Evolutionary conservation across 805 yeast species (phyloP).

Genomic region (Zygotorulaspora danielsina): DNA sequence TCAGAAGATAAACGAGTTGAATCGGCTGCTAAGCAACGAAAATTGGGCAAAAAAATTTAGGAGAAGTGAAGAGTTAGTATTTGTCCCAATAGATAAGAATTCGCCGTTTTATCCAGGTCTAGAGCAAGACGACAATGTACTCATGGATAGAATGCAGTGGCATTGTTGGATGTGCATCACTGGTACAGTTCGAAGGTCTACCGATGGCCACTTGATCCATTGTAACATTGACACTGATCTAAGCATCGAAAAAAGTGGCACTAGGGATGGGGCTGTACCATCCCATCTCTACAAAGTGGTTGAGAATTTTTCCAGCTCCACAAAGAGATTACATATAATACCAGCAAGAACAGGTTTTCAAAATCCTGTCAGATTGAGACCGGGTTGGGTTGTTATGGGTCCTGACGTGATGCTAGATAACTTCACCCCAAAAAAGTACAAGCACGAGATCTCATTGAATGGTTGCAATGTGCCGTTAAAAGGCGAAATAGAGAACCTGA

Average conservation of each 20-base stretch:
- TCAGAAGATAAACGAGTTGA: constrained; percentile 60
- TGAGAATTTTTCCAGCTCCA: constrained; percentile 83
- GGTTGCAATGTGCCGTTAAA: constrained; percentile 62
- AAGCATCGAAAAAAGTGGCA: constrained; percentile 53
- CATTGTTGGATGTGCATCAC: constrained; percentile 98
- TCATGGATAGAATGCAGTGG: constrained; percentile 78
- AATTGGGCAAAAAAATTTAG: constrained; percentile 67
- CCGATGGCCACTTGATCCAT: constrained; percentile 79
- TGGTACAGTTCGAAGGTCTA: constrained; percentile 84
- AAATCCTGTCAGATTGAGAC: constrained; percentile 60
- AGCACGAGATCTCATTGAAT: constrained; percentile 39
- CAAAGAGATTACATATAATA: constrained; percentile 76
- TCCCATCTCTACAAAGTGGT: constrained; percentile 73
- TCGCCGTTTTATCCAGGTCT: constrained; percentile 65
- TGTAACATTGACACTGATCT: constrained; percentile 91
- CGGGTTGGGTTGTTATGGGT: constrained; percentile 88
- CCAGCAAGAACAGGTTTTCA: constrained; percentile 68
- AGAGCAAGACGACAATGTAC: constrained; percentile 43
- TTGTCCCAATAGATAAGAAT: constrained; percentile 61
- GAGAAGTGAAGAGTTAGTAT: constrained; percentile 84
- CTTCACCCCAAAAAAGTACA: constrained; percentile 49
- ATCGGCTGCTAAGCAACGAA: constrained; percentile 49
- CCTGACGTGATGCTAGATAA: constrained; percentile 79
- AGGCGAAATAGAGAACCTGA: constrained; percentile 67
- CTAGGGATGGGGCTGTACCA: constrained; percentile 55